phyloP scores from a whole-genome alignment of 495 filamentous ascomycete genomes.

The Evansstolkia leycettana region DNA sequence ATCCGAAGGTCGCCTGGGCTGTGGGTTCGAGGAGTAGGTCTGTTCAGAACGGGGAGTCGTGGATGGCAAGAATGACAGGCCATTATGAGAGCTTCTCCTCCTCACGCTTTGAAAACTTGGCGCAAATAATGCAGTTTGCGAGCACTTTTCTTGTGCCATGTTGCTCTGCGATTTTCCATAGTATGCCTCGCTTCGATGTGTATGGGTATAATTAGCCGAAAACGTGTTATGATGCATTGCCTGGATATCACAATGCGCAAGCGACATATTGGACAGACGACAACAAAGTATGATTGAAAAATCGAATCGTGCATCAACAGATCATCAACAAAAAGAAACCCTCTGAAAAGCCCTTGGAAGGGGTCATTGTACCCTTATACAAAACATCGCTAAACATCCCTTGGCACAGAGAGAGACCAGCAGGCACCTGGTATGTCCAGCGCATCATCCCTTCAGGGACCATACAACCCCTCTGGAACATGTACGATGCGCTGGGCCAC shows the following conservation, averaged over 20 bases:
- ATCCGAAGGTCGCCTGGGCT: conserved; percentile 15
- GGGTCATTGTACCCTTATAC: conserved; percentile 12
- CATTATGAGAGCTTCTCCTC: conserved; percentile 13
- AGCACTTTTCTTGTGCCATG: conserved; percentile 2
- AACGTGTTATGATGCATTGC: background rate
- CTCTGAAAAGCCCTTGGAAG: conserved; percentile 1
- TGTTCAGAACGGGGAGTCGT: conserved; percentile 11
- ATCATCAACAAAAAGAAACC: background rate
- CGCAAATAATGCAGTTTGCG: conserved; percentile 11
- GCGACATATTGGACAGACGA: background rate
- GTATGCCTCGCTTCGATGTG: background rate
- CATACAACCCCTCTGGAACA: conserved; percentile 13
- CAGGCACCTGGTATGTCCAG: conserved; percentile 10
- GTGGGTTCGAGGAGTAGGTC: conserved; percentile 18
- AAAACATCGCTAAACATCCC: conserved; percentile 9
- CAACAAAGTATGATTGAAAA: background rate
- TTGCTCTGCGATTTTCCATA: conserved; percentile 3
- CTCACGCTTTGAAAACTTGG: conserved; percentile 14
- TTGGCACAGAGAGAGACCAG: conserved; percentile 8
- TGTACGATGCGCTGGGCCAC: conserved; percentile 10
- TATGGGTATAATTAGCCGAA: background rate
- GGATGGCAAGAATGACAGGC: conserved; percentile 17
- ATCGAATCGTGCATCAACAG: background rate
- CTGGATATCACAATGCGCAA: background rate
- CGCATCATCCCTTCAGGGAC: conserved; percentile 12